Base-by-base conservation (phyloP, 2,329 filamentous ascomycete species). In the Paraconiothyrium sp. region DNA sequence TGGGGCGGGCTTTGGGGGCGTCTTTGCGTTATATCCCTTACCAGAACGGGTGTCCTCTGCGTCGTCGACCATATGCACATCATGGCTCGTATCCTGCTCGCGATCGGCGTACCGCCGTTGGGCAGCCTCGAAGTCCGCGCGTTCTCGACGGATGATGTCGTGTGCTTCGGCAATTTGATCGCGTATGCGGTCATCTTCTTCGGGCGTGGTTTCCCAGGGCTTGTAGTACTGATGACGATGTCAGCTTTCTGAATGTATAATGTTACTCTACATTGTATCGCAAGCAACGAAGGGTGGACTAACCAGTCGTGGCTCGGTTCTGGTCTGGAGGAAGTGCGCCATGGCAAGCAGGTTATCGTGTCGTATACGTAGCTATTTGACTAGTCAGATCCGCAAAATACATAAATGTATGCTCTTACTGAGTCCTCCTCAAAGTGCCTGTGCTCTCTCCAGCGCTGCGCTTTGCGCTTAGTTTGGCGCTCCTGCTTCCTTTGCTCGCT, bases 271-370 rank as follows among this genome's bases (percentile, higher is more conserved):
- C 46, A 32, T 50, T 52, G 41, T 43, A 35, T 35, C 16, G 22
- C 24, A 27, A 39, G 10, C 58, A 32, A 5, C 37, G 39, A 10
- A 47, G 8, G 20, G 8, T 39, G 4, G 13, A 84, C 91, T 74
- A 84, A 97, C 93, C 72, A 97, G 82, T 66, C 82, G 86, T 2
- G 94, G 94, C 69, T 89, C 84, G 43, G 89, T 82, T 67, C 82
- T 88, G 4, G 94, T 97, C 66, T 84, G 84, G 52, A 97, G 80
- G 72, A 90, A 94, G 58, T 87, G 86, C 34, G 94, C 93, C 79
- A 84, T 86, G 30, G 89, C 85, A 48, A 92, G 81, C 80, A 93
- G 82, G 72, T 91, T 92, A 55, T 84, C 81, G 78, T 97, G 94
- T 58, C 88, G 88, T 51, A 88, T 86, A 59, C 84, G 85, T 90